A percentile compares a stretch with the other conserved stretches of the same genome.
Conservation (phyloP, 176 grass and related monocot genomes). For the Aegilops bicornis region DNA sequence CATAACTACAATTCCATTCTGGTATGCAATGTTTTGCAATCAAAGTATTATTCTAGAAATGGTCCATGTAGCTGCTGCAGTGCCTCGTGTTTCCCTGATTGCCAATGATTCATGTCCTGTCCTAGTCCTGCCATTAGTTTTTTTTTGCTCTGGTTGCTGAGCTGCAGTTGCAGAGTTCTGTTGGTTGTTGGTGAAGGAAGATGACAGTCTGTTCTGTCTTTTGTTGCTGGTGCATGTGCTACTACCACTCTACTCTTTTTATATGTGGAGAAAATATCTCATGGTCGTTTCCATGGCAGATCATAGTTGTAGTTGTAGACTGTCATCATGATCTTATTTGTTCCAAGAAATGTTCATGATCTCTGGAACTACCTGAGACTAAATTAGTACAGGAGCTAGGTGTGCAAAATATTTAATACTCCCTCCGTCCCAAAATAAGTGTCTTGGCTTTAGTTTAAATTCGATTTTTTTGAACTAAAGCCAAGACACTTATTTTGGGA, state of each 20-base stretch:
- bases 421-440: too few relatives aligned
- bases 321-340: neutral
- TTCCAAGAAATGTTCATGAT: neutral
- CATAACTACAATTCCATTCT: neutral
- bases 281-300: neutral
- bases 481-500: too few relatives aligned
- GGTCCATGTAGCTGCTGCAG: neutral
- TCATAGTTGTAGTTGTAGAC: too few relatives aligned
- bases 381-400: neutral
- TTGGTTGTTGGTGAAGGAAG: neutral
- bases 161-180: neutral
- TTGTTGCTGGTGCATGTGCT: slow-evolving; percentile 27
- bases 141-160: neutral
- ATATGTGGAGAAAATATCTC: neutral
- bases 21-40: neutral
- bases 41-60: neutral
- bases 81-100: neutral
- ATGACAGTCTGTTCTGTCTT: slow-evolving; percentile 2
- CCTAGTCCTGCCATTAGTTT: neutral
- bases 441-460: too few relatives aligned
- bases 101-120: neutral
- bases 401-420: neutral
- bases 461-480: too few relatives aligned
- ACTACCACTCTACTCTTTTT: neutral
- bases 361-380: neutral